A percentile compares a stretch with the other conserved stretches of the same genome.
These are phyloP conservation scores for Ophiocytium majus DNA, from an alignment of 352 stramenopile species.

Conservation along the genomic window DNA sequence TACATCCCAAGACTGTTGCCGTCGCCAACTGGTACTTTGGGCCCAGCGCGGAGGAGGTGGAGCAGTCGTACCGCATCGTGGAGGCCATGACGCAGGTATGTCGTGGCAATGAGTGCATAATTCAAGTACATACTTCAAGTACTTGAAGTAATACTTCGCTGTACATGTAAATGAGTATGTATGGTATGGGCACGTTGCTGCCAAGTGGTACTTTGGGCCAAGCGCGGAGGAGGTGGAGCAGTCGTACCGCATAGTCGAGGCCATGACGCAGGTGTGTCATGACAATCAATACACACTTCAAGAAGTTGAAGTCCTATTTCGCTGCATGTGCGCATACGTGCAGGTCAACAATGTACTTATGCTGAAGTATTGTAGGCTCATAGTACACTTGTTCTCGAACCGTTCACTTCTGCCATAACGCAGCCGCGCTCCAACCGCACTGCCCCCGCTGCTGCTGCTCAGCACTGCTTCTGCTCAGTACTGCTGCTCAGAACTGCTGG, in stretches of 20 bases:
- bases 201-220: background rate
- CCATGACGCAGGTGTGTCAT: slow-evolving; percentile 22
- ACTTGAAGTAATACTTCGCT: background rate
- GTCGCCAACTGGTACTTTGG: slow-evolving; percentile 55
- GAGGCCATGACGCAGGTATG: slow-evolving; percentile 23
- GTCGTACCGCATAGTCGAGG: slow-evolving; percentile 47
- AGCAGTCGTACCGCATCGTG: slow-evolving; percentile 51
- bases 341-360: too few species aligned
- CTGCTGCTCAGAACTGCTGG: too few species aligned
- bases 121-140: too few species aligned
- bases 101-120: background rate
- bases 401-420: too few species aligned
- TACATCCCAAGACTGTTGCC: slow-evolving; percentile 49
- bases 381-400: too few species aligned
- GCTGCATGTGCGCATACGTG: too few species aligned
- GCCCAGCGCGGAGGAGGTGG: slow-evolving; percentile 47
- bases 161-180: background rate
- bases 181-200: background rate
- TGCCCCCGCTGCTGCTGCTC: background rate
- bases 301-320: too few species aligned
- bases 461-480: background rate
- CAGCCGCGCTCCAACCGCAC: too few species aligned
- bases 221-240: slow-evolving; percentile 34
- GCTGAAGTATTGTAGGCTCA: too few species aligned
- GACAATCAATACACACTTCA: too few species aligned